Evolutionary conservation across 202 grass and related monocot species (phyloP), one percentile per base, ranked within the genome.

Genomic region (Panicum virgatum): DNA sequence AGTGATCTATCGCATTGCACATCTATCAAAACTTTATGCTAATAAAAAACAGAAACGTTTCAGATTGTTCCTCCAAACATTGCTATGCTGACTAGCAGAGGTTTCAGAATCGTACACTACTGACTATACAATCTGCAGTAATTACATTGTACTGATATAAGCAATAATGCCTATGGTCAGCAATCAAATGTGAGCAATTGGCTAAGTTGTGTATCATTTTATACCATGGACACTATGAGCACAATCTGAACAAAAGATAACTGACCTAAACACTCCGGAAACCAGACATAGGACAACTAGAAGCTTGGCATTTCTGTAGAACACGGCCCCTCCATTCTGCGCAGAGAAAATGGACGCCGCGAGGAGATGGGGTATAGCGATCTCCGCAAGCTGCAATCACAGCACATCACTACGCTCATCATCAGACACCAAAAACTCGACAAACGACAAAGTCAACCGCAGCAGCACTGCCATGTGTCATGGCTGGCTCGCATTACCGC

Each of bases 211-310:
- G 14, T 34, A 62, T 5, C 15, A 13, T 38, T 66, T 39, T 23
- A 69, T 62, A 45, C 23, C n/a, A 23, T 53, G 14, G 34, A 54
- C 36, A 25, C 11, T 23, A 34, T n/a, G 39, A 77, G n/a, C 3
- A 68, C 7, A n/a, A 38, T 9, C 11, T 45, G 73, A 73, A 40
- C 26, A 77, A 74, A 87, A 62, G 22, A 59, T 27, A 63, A 73
- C 88, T 86, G 82, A 98, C 96, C 96, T 98, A 39, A 88, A 93
- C 50, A 98, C 94, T 78, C 92, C 96, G 10, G 96, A 98, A 86
- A 90, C 75, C 40, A 98, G 86, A 63, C 96, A 98, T 9, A 98
- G 85, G 64, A 93, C 62, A 69, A 95, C 86, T 7, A 98, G 85
- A 12, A 96, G 82, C 84, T 85, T 98, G 59, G 96, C 96, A 37